Conservation (phyloP, 768 basidiomycete genomes). For the Polyporus arcularius region DNA sequence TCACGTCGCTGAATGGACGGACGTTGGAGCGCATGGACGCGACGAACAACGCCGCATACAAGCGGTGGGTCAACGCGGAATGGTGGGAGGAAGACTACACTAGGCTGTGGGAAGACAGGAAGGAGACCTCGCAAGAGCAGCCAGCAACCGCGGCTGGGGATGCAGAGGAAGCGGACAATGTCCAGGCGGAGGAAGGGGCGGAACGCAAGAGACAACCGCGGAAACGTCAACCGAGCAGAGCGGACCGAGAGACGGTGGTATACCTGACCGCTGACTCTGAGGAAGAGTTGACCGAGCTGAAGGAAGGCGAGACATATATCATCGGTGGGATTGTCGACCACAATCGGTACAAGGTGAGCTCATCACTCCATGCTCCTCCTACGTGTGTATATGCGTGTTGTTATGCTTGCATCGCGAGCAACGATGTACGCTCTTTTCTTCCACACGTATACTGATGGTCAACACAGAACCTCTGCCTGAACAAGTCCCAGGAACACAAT, state of each 20-base stretch:
- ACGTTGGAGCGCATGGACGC: constrained; percentile 65
- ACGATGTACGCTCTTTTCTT: background rate
- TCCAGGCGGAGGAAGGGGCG: constrained; percentile 1
- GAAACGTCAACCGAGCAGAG: constrained; percentile 2
- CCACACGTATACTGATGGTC: background rate
- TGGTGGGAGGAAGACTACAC: constrained; percentile 85
- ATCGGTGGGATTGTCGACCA: constrained; percentile 96
- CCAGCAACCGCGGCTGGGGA: background rate
- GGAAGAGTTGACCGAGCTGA: constrained; percentile 81
- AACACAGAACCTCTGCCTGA: constrained; percentile 79
- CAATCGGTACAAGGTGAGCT: constrained; percentile 88
- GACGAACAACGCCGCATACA: constrained; percentile 66
- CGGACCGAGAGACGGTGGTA: constrained; percentile 53
- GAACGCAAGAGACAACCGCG: background rate
- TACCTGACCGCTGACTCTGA: constrained; percentile 96
- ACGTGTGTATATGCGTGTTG: background rate
- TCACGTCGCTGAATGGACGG: constrained; percentile 78
- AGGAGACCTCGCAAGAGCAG: constrained; percentile 2
- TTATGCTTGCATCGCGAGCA: background rate
- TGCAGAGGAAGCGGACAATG: constrained; percentile 6
- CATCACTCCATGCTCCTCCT: background rate
- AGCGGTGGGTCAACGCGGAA: constrained; percentile 77
- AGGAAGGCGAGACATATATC: constrained; percentile 85
- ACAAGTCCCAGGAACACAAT: constrained; percentile 75
- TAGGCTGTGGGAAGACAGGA: constrained; percentile 54